Evolutionary conservation across 1,139 yeast genomes (phyloP).

Genomic region (Sugiyamaella grinbergsii): DNA sequence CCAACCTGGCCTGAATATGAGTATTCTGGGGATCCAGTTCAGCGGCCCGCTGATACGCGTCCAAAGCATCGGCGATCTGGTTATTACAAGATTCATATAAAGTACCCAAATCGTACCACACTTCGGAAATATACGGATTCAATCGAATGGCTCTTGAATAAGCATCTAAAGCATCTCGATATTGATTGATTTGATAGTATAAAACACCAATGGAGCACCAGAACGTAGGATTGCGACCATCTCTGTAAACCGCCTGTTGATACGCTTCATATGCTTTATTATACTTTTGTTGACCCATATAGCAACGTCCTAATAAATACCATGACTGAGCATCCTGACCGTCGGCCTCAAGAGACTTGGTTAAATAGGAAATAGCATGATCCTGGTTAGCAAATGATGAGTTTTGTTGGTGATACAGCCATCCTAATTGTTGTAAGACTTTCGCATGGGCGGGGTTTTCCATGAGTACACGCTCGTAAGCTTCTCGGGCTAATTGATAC

Average conservation of each 20-base stretch:
- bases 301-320: constrained; percentile 95
- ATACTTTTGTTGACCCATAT: constrained; percentile 93
- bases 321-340: constrained; percentile 92
- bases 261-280: constrained; percentile 97
- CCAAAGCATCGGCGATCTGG: constrained; percentile 91
- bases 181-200: constrained; percentile 93
- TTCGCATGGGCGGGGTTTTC: constrained; percentile 94
- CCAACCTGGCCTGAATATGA: constrained; percentile 89
- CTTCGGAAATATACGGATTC: constrained; percentile 94
- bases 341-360: constrained; percentile 87
- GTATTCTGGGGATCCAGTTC: constrained; percentile 92
- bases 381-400: constrained; percentile 75
- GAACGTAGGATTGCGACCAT: constrained; percentile 93
- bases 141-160: constrained; percentile 94
- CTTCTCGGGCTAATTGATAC: constrained; percentile 88
- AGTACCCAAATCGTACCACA: constrained; percentile 98
- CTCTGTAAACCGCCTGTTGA: constrained; percentile 97
- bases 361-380: constrained; percentile 75
- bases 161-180: constrained; percentile 95
- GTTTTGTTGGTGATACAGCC: constrained; percentile 86
- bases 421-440: constrained; percentile 93
- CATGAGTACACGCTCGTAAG: constrained; percentile 86
- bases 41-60: constrained; percentile 95
- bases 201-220: constrained; percentile 99
- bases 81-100: constrained; percentile 95